Conservation (phyloP, 163 green algal genomes). For the Chlorella variabilis region DNA sequence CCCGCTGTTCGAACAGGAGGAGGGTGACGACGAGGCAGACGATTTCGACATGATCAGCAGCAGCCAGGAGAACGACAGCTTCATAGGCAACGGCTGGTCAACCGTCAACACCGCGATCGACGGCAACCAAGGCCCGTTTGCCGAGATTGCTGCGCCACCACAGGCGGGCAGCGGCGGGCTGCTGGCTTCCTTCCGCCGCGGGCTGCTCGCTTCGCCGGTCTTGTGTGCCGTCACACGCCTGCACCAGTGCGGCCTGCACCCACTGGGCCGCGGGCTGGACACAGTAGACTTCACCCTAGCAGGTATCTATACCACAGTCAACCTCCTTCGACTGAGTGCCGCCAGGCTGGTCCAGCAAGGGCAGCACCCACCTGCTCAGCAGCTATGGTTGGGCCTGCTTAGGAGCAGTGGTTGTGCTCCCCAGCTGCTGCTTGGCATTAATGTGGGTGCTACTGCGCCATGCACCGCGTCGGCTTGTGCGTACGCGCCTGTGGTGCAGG, state of each 20-base stretch:
- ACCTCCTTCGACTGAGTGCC: too few relatives aligned
- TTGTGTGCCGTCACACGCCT: not conserved
- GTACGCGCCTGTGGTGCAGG: not conserved
- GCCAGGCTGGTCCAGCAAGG: too few relatives aligned
- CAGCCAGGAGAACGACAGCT: too few relatives aligned
- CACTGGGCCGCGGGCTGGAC: not conserved
- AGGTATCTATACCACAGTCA: too few relatives aligned
- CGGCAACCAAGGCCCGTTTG: not conserved
- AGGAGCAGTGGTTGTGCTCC: too few relatives aligned
- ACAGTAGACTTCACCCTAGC: not conserved
- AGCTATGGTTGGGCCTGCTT: too few relatives aligned
- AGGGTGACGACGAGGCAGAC: too few relatives aligned
- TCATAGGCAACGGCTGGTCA: not conserved
- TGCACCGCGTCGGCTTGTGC: not conserved
- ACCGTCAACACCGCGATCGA: not conserved
- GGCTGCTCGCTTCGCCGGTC: not conserved
- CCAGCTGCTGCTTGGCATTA: not conserved
- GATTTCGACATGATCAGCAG: too few relatives aligned
- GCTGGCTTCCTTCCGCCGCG: not conserved
- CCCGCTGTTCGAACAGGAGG: too few relatives aligned
- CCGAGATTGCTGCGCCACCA: not conserved
- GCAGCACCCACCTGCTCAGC: too few relatives aligned
- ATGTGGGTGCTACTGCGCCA: conserved; percentile 2
- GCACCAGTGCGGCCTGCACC: not conserved
- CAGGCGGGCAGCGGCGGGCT: not conserved